phyloP scores from a whole-genome alignment of 805 yeast genomes.

The Suhomyces canberraensis region DNA sequence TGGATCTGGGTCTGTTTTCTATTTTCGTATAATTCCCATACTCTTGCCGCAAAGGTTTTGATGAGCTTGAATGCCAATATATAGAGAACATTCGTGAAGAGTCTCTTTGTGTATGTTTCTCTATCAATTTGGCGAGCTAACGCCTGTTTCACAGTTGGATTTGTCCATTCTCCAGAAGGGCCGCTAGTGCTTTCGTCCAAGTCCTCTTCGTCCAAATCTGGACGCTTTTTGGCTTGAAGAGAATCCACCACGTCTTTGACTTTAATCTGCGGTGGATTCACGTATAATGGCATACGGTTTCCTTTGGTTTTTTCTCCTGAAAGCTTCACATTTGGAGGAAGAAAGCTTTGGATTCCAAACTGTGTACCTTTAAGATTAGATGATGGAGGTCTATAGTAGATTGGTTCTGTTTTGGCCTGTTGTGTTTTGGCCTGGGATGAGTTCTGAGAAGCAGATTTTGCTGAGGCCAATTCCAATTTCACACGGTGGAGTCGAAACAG shows the following conservation, averaged over 20 bases:
- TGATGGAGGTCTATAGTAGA: conserved; percentile 32
- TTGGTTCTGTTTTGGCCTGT: conserved; percentile 14
- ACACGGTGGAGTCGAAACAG: conserved; percentile 4
- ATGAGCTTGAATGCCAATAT: conserved; percentile 28
- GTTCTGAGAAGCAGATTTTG: not conserved
- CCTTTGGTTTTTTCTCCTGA: not conserved
- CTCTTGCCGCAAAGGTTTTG: not conserved
- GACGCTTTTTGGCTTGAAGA: not conserved
- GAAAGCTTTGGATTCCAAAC: conserved; percentile 24
- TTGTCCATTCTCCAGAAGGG: conserved; percentile 31
- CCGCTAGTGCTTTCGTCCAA: conserved; percentile 3
- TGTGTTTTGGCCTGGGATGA: conserved; percentile 6
- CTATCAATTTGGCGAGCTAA: conserved; percentile 42
- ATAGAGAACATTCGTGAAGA: conserved; percentile 25
- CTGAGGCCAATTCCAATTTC: conserved; percentile 2
- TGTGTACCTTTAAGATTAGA: conserved; percentile 21
- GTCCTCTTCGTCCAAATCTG: conserved; percentile 6
- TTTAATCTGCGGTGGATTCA: conserved; percentile 1
- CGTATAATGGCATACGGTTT: conserved; percentile 6
- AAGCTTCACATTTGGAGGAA: conserved; percentile 21
- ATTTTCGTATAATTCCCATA: conserved; percentile 2
- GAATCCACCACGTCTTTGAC: not conserved
- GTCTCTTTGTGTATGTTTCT: conserved; percentile 32
- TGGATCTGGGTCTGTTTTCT: conserved; percentile 9
- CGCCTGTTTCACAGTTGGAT: conserved; percentile 45